Percentiles rank a stretch among this genome's conserved stretches.
phyloP scores from a whole-genome alignment of 257 asterid species.

The Phtheirospermum japonicum region DNA sequence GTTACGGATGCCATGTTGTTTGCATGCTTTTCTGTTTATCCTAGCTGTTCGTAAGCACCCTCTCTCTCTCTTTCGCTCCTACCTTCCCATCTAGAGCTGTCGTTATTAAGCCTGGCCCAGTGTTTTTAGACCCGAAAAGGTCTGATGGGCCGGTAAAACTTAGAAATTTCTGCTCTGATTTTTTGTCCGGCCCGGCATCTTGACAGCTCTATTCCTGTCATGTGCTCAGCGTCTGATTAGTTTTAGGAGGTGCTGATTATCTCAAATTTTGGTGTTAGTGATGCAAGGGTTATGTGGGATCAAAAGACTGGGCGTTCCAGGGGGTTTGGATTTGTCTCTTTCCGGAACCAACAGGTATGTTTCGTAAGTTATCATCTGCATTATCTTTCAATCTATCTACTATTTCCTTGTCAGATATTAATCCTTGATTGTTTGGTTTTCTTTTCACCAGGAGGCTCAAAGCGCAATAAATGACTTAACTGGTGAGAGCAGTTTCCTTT shows the following conservation, averaged over 20 bases:
- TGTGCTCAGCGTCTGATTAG: conserved; percentile 15
- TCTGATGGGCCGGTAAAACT: neutral
- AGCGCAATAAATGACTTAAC: conserved; percentile 82
- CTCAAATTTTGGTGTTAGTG: conserved; percentile 44
- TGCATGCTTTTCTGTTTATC: conserved; percentile 76
- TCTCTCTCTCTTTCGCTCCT: conserved; percentile 23
- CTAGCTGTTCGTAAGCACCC: conserved; percentile 80
- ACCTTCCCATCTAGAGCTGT: neutral
- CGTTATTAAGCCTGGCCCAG: neutral
- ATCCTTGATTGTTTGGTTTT: conserved; percentile 20
- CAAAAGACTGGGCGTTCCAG: conserved; percentile 94
- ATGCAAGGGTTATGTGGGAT: conserved; percentile 98
- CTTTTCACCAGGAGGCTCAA: conserved; percentile 74
- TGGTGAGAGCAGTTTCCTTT: conserved; percentile 45
- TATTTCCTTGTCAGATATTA: conserved; percentile 2
- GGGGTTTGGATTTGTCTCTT: conserved; percentile 95
- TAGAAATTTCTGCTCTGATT: neutral
- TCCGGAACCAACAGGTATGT: conserved; percentile 81
- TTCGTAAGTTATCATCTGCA: conserved; percentile 13
- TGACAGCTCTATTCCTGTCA: neutral
- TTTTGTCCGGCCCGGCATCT: neutral
- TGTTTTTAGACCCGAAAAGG: neutral
- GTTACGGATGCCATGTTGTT: conserved; percentile 89
- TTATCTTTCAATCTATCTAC: conserved; percentile 15
- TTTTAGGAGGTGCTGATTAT: conserved; percentile 20